Base-by-base conservation (phyloP, 257 asterid species). In the Knoxia roxburghii region DNA sequence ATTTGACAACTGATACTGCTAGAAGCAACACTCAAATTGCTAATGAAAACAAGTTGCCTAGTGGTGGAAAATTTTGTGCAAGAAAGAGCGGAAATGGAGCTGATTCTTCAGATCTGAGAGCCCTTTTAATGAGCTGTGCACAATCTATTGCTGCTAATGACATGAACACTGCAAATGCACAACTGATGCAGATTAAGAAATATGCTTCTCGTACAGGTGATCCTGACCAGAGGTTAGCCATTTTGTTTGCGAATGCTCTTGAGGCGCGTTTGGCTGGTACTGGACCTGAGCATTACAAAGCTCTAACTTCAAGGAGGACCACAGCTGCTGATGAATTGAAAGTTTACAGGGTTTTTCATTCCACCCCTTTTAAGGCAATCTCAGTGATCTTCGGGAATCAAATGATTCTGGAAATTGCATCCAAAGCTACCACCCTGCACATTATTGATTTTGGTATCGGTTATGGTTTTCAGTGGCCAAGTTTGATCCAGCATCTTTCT, bases 391-490 rank as follows among this genome's bases (percentile, higher is more conserved):
- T 70, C 20, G 75, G 64, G n/a, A 61, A 61, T 20, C 23, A 40
- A 17, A 61, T 73, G 77, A 73, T 73, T 39, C 26, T 58, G 49
- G 46, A 33, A 27, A 30, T 35, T 27, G 64, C 73, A 5, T 50
- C 68, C n/a, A 54, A 52, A 48, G 73, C 73, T 15, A 45, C 54
- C 13, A 23, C 24, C 5, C 69, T 73, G 17, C 73, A 73, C 10
- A 67, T 73, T 5, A 54, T 73, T 24, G 77, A 73, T 73, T 73
- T 67, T 52, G 77, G 77, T 20, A 73, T 73, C 24, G n/a, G 1
- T 1, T 51, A 26, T 41, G 77, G 77, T 35, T 73, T 73, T 53
- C 73, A 67, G 29, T 73, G 73, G 73, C 77, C 77, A 1, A 67
- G 43, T 30, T 41, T 73, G 32, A 73, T 73, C 21, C 73, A 73